Base-by-base conservation (phyloP, 2,329 filamentous ascomycete genomes). In the Verticillium alfalfae region DNA sequence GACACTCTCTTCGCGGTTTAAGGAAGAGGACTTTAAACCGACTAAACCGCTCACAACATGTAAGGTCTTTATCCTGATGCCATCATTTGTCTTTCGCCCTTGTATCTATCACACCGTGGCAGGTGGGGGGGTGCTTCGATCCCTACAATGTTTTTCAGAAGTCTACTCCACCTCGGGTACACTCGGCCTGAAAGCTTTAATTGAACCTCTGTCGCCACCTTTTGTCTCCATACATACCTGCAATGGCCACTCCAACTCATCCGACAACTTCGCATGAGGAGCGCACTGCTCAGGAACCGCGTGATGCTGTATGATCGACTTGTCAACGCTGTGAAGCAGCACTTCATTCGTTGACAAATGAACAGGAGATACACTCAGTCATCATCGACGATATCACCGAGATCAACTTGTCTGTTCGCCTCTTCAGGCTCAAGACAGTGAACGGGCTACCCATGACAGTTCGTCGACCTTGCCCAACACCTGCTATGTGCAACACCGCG, bases 261-360 rank as follows among this genome's bases (percentile, higher is more conserved):
- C 38, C 52, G 4, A 75, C 73, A 41, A 39, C 60, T 12, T 63
- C 64, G 64, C 91, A 95, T 70, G 78, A 89, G 63, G 84, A 92
- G 66, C 84, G 91, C 60, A 96, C 92, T 12, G 88, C 89, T 3
- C 75, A 82, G 45, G 89, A 95, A 70, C 90, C 89, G 52, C 86
- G 92, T 62, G 85, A 90, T 62, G 77, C 83, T 63, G 84, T 84
- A 69, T 15, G 60, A 9, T 6, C 2, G 54, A 5, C 52, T 13
- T 54, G 16, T 41, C 36, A 34, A 16, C 31, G 9, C n/a, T 12
- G 8, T 10, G 3, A 13, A 34, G 41, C 26, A 31, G 26, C 26
- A 54, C 57, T 64, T 34, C 60, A 41, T 26, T 26, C 8, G 56
- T 56, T 59, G 34, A 45, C 37, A 59, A 36, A 8, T 10, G 3